These are phyloP conservation scores for Primulina tabacum DNA, from an alignment of 257 asterid genomes.

Conservation along the genomic window DNA sequence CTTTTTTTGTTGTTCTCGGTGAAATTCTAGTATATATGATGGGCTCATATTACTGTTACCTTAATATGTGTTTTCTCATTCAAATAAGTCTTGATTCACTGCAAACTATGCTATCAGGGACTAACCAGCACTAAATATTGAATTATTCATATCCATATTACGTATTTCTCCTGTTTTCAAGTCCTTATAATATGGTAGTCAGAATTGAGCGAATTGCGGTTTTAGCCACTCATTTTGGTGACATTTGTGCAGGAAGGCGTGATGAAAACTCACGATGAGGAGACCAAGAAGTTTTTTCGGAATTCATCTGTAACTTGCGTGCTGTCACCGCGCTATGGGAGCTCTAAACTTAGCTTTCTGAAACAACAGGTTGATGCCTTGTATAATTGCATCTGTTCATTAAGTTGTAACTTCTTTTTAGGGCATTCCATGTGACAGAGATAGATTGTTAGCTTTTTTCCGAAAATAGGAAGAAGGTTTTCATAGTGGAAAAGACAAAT, in stretches of 20 bases:
- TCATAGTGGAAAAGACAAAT: background rate
- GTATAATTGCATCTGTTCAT: slow-evolving; percentile 15
- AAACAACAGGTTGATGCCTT: slow-evolving; percentile 66
- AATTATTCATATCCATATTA: background rate
- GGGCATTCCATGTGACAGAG: slow-evolving; percentile 16
- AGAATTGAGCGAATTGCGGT: slow-evolving; percentile 4
- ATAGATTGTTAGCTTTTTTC: background rate
- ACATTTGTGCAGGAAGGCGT: slow-evolving; percentile 67
- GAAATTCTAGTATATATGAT: background rate
- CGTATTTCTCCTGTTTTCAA: slow-evolving; percentile 16
- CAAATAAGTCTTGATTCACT: background rate
- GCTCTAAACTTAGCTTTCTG: slow-evolving; percentile 74
- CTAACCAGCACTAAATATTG: slow-evolving; percentile 14
- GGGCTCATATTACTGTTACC: slow-evolving; percentile 12
- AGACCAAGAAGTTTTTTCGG: slow-evolving; percentile 77
- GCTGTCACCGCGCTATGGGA: slow-evolving; percentile 82
- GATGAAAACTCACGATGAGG: slow-evolving; percentile 90
- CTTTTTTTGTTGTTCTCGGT: background rate
- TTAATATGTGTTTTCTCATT: slow-evolving; percentile 7
- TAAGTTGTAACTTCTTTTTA: background rate
- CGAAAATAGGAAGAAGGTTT: background rate
- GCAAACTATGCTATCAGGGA: slow-evolving; percentile 10
- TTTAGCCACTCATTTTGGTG: slow-evolving; percentile 25
- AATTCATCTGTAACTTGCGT: slow-evolving; percentile 86
- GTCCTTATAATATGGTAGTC: slow-evolving; percentile 16